A percentile compares a stretch with the other conserved stretches of the same genome.
These are phyloP conservation scores for Ziziphus jujuba DNA, from an alignment of 306 rosid genomes.

Conservation along the genomic window DNA sequence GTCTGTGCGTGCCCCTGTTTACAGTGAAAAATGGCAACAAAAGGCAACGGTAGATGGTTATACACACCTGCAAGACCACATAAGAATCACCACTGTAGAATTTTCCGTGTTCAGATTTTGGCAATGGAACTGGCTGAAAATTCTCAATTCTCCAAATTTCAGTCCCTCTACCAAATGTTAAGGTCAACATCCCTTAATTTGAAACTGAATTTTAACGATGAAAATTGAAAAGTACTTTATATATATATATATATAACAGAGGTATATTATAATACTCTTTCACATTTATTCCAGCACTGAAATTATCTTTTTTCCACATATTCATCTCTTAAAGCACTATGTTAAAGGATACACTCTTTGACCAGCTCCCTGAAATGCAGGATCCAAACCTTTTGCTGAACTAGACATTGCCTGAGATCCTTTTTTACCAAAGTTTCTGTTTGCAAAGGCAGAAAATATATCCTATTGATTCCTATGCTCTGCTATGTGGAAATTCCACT, in stretches of 20 bases:
- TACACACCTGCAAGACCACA: constrained; percentile 79
- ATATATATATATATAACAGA: constrained; percentile 28
- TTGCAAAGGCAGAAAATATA: constrained; percentile 28
- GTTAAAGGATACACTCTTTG: constrained; percentile 89
- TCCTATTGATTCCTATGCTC: constrained; percentile 15
- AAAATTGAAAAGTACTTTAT: constrained; percentile 10
- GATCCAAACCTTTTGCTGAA: constrained; percentile 84
- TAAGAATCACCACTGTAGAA: constrained; percentile 95
- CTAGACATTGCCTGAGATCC: constrained; percentile 72
- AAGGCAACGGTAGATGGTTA: constrained; percentile 26
- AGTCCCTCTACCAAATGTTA: constrained; percentile 78
- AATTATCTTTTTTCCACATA: constrained; percentile 2
- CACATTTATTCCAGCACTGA: constrained; percentile 5
- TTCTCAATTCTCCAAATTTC: constrained; percentile 99
- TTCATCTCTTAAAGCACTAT: constrained; percentile 27
- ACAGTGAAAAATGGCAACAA: background rate
- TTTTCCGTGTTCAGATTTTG: constrained; percentile 92
- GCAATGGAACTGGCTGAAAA: constrained; percentile 89
- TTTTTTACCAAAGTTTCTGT: constrained; percentile 33
- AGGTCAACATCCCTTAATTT: constrained; percentile 45
- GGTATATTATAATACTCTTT: background rate
- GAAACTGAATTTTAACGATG: constrained; percentile 11
- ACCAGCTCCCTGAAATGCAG: constrained; percentile 97
- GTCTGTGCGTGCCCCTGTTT: constrained; percentile 2
- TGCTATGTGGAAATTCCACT: constrained; percentile 34